Evolutionary conservation across 805 yeast genomes (phyloP), one percentile per base, ranked within the genome.

Genomic region (Teunomyces cretensis): DNA sequence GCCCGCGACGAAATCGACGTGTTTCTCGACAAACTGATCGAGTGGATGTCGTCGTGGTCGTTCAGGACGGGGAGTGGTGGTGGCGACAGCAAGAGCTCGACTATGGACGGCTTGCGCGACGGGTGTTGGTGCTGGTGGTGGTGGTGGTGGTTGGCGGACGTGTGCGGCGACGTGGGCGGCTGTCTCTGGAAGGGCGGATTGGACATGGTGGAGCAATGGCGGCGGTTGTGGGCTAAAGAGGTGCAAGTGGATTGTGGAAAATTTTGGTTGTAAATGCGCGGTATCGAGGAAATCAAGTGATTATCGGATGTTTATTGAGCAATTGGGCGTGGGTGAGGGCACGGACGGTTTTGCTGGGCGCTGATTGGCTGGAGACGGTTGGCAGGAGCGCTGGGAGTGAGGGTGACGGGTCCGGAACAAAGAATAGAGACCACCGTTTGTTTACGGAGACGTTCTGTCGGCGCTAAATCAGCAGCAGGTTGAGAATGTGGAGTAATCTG

Each of bases 21-120:
- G 51, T 65, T 62, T 42, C 76, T 50, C 6, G 73, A 67, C 41
- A 72, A 63, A 41, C 67, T 65, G 49, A 72, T 62, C 2, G 75
- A 65, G 28, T 65, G 60, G 14, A 67, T 55, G 37, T 67, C 72
- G 16, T 66, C 70, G 31, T 60, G 55, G 64, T 74, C 64, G 58
- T 74, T 62, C 40, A 63, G 62, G 48, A 68, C 61, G 5, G 81
- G 78, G 45, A 84, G 61, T 1, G 84, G 86, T 2, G 92, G 94
- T 0, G 94, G 94, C 4, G 90, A 80, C 12, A 87, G 80, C 30
- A 86, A 67, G 68, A 86, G 67, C 60, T 86, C 92, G 33, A 83
- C 92, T 40, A 86, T 84, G 6, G 90, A 84, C 0, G 88, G 78
- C 51, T 84, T 70, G 27, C 76, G 55, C n/a, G 68, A 57, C 5